These are phyloP conservation scores for Logfia minima DNA, from an alignment of 129 eudicot species.

Conservation along the genomic window DNA sequence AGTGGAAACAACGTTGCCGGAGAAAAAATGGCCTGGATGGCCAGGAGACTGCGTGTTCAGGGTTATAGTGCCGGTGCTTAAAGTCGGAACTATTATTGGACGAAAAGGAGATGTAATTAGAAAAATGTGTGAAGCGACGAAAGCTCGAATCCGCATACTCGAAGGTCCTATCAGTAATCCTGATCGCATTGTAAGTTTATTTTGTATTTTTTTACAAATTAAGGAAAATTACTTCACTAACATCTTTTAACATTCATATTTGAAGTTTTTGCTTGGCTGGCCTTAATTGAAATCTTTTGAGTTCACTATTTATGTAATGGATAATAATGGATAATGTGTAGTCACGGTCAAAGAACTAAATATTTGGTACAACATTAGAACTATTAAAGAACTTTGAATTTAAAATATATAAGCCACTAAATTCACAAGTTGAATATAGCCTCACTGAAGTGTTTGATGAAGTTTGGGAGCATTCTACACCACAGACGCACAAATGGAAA, in stretches of 20 bases:
- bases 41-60: conserved; percentile 69
- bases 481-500: not conserved
- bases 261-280: not conserved
- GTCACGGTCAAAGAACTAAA: too few species aligned
- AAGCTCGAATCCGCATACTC: conserved; percentile 62
- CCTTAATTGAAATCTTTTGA: too few species aligned
- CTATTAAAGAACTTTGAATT: too few species aligned
- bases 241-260: not conserved
- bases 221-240: too few species aligned
- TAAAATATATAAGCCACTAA: too few species aligned
- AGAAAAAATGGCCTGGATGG: conserved; percentile 77
- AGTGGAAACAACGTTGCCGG: conserved; percentile 1
- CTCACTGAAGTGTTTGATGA: too few species aligned
- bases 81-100: conserved; percentile 65
- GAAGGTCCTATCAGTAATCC: conserved; percentile 61
- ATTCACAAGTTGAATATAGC: too few species aligned
- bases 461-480: too few species aligned
- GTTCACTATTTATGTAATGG: too few species aligned
- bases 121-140: conserved; percentile 63
- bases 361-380: too few species aligned
- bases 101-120: conserved; percentile 62
- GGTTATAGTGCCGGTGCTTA: conserved; percentile 57
- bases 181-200: conserved; percentile 60
- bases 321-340: too few species aligned
- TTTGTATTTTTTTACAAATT: not conserved